A percentile compares a stretch with the other conserved stretches of the same genome.
Evolutionary conservation across 2,329 filamentous ascomycete genomes (phyloP).

Genomic region (Exophiala oligosperma): DNA sequence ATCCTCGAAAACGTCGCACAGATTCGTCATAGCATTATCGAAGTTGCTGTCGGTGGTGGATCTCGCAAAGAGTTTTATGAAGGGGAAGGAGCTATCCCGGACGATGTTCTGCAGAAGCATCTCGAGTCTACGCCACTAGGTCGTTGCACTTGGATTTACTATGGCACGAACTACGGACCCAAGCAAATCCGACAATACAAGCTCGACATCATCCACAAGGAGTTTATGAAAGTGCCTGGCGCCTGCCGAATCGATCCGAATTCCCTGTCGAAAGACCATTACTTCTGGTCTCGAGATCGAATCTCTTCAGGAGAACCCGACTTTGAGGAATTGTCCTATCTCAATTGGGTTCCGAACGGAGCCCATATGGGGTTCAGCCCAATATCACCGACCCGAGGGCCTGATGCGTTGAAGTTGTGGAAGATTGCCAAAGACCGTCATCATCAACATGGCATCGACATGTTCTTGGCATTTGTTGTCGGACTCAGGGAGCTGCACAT

Average conservation of each 20-base stretch:
- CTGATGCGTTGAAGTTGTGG: not conserved
- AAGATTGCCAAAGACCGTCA: not conserved
- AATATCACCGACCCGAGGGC: not conserved
- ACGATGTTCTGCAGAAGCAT: constrained; percentile 34
- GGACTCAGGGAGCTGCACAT: not conserved
- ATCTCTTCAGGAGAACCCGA: constrained; percentile 40
- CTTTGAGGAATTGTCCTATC: constrained; percentile 43
- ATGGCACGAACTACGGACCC: constrained; percentile 39
- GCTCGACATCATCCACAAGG: constrained; percentile 34
- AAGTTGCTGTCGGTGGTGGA: constrained; percentile 37
- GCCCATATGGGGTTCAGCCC: constrained; percentile 45
- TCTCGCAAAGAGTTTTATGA: constrained; percentile 35
- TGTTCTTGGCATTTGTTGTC: not conserved
- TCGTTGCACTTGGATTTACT: constrained; percentile 40
- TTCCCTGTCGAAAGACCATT: constrained; percentile 36
- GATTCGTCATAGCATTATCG: constrained; percentile 33
- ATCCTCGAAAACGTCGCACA: constrained; percentile 41
- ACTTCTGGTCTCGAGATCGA: constrained; percentile 34
- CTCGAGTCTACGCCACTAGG: constrained; percentile 34
- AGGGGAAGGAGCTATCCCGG: constrained; percentile 36
- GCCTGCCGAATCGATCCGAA: constrained; percentile 39
- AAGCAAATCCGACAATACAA: constrained; percentile 35
- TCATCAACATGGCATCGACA: not conserved
- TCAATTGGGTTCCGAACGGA: constrained; percentile 47
- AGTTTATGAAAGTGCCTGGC: constrained; percentile 37